phyloP scores from a whole-genome alignment of 2,329 filamentous ascomycete species.

The Aulographum hederae region DNA sequence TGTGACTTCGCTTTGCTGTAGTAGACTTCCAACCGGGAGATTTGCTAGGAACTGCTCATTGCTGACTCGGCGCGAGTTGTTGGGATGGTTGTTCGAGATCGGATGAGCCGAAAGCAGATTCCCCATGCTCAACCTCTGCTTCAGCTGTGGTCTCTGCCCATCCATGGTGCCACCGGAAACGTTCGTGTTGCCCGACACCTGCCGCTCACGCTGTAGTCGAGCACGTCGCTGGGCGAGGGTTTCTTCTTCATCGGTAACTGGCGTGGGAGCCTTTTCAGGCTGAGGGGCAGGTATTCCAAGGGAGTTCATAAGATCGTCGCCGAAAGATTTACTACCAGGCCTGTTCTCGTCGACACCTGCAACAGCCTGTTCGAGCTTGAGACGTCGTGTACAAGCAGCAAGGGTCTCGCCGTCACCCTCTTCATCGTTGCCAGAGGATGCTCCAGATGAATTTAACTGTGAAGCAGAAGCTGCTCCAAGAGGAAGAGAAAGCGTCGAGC shows the following conservation, averaged over 20 bases:
- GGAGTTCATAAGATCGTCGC: constrained; percentile 48
- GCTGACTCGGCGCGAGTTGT: constrained; percentile 17
- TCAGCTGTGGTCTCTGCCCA: not conserved
- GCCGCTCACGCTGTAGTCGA: constrained; percentile 35
- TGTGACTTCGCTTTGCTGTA: constrained; percentile 11
- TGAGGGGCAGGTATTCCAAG: constrained; percentile 28
- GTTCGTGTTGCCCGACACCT: not conserved
- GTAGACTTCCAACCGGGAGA: constrained; percentile 20
- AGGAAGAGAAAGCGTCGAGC: not conserved
- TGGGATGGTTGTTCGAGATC: constrained; percentile 12
- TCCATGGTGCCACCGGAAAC: constrained; percentile 3
- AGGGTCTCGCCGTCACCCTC: constrained; percentile 49
- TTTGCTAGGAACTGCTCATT: constrained; percentile 15
- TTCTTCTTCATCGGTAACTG: constrained; percentile 42
- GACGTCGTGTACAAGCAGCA: constrained; percentile 42
- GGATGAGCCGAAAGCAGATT: constrained; percentile 42
- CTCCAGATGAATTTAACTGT: no score
- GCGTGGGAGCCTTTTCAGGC: constrained; percentile 2
- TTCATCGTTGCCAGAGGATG: no score
- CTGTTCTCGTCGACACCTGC: constrained; percentile 21
- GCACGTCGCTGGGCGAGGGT: constrained; percentile 62
- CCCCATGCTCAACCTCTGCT: constrained; percentile 34
- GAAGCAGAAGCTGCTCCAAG: constrained; percentile 1
- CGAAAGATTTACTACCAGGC: constrained; percentile 48
- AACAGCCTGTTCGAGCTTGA: constrained; percentile 32